phyloP scores from a whole-genome alignment of 164 flowering plant species.

The Vitis cinerea region DNA sequence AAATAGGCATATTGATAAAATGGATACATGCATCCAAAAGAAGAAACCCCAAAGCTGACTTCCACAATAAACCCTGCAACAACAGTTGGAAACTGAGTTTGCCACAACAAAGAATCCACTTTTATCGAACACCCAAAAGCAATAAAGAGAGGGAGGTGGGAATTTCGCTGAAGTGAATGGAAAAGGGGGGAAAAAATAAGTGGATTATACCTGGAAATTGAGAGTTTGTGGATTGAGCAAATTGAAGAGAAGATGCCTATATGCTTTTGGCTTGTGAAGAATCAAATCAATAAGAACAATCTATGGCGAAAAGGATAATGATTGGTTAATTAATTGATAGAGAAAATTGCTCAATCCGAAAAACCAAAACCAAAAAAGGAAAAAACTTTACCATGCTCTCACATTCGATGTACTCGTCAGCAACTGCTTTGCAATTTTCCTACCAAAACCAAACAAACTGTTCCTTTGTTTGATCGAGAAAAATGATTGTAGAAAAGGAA shows the following conservation, averaged over 20 bases:
- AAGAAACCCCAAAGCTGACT: conserved; percentile 37
- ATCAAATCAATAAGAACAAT: conserved; percentile 82
- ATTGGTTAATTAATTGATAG: neutral
- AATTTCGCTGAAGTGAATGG: neutral
- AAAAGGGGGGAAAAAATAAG: neutral
- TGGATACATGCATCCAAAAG: conserved; percentile 72
- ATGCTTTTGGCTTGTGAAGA: conserved; percentile 81
- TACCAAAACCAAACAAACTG: conserved; percentile 11
- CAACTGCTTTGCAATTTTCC: conserved; percentile 76
- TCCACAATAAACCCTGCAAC: conserved; percentile 69
- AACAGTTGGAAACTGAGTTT: neutral
- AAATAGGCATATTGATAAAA: neutral
- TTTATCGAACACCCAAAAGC: neutral
- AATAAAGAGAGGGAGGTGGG: neutral
- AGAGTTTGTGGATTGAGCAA: conserved; percentile 28
- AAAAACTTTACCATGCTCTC: conserved; percentile 57
- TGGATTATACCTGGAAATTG: conserved; percentile 41
- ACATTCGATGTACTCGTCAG: conserved; percentile 92
- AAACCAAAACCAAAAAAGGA: neutral
- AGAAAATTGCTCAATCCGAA: neutral
- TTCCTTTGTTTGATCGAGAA: too few relatives aligned
- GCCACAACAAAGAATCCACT: neutral
- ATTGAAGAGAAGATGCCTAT: conserved; percentile 76
- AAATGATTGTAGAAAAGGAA: neutral
- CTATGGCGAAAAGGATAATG: conserved; percentile 23